Base-by-base conservation (phyloP, 768 basidiomycete species). In the Mycena maculata region DNA sequence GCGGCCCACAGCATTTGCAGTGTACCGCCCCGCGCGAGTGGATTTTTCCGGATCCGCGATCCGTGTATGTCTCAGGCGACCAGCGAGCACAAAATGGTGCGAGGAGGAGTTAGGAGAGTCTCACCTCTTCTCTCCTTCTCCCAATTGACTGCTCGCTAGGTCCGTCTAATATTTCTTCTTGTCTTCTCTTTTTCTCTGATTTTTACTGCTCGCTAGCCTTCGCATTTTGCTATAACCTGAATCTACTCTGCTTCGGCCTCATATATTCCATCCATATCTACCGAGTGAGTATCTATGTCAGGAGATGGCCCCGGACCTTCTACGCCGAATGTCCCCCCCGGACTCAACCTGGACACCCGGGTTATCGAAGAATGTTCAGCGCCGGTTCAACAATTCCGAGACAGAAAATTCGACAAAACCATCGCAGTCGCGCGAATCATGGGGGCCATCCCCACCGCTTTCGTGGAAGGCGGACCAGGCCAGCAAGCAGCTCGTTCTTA, bases 91-190 rank as follows among this genome's bases (percentile, higher is more conserved):
- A 45, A 25, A n/a, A n/a, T 25, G 49, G 16, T 12, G n/a, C 16
- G 49, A 33, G 15, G 25, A 28, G 49, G 31, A n/a, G n/a, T 22
- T 13, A 50, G 49, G 49, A 30, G 49, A 28, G 13, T 22, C 18
- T n/a, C n/a, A 50, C 11, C 49, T 30, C 49, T 50, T 31, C 49
- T 50, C 49, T 50, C 49, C n/a, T 50, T 22, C 49, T 50, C 28
- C 28, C 28, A 16, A 28, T 33, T 50, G 11, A 45, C 22, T 50
- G 49, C 31, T 33, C 49, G 49, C 49, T 31, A 50, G 49, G 49
- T 50, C 28, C 16, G 49, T n/a, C n/a, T 50, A 4, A 3, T 7
- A 6, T 50, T 31, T 30, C 30, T n/a, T 11, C 15, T 11, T 11
- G 3, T 22, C 30, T n/a, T 50, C 31, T 50, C 5, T 30, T 25